Percentiles rank a stretch among this genome's conserved stretches.
phyloP scores from a whole-genome alignment of 805 yeast species.

The Sugiyamaella valdiviana region DNA sequence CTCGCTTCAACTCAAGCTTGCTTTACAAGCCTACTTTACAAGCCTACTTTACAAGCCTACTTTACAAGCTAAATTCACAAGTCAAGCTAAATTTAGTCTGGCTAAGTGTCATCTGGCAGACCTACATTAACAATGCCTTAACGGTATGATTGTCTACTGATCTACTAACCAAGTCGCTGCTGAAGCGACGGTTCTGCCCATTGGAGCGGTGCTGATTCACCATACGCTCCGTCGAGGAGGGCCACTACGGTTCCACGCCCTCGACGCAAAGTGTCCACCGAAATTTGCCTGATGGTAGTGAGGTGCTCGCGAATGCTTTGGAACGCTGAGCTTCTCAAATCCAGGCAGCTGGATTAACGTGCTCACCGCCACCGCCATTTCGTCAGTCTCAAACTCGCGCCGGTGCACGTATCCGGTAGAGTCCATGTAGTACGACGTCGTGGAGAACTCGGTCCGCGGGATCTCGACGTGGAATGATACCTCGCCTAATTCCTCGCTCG shows the following conservation, averaged over 20 bases:
- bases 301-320: not conserved
- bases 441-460: conserved; percentile 8
- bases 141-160: too few species aligned
- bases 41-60: too few species aligned
- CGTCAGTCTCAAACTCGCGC: conserved; percentile 15
- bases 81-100: too few species aligned
- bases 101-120: too few species aligned
- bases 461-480: not conserved
- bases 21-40: too few species aligned
- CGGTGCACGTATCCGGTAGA: conserved; percentile 13
- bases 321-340: conserved; percentile 5
- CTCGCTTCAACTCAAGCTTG: too few species aligned
- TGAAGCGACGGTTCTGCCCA: not conserved
- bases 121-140: too few species aligned
- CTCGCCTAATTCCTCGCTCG: not conserved
- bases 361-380: conserved; percentile 1
- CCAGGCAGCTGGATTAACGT: conserved; percentile 7
- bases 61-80: too few species aligned
- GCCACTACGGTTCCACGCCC: not conserved
- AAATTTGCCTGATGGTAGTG: not conserved
- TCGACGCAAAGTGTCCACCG: not conserved
- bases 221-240: not conserved
- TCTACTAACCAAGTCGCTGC: too few species aligned
- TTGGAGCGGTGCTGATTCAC: not conserved
- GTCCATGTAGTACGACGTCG: conserved; percentile 12